Percentiles rank a stretch among this genome's conserved stretches.
Evolutionary conservation across 202 grass and related monocot species (phyloP).

Genomic region (Carex sylvatica): DNA sequence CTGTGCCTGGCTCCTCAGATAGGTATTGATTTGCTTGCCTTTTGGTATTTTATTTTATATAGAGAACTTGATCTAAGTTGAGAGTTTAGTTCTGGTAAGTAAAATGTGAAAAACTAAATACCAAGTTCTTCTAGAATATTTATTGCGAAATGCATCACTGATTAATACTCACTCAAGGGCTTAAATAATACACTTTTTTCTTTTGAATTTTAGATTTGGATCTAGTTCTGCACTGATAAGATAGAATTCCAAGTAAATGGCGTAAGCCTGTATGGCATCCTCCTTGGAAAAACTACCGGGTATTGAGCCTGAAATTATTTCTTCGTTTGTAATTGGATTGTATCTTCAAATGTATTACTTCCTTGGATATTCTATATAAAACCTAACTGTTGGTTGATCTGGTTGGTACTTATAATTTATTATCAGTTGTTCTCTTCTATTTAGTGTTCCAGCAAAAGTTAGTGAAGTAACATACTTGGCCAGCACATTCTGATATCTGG

Average conservation of each 20-base stretch:
- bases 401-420: neutral
- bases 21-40: slow-evolving; percentile 47
- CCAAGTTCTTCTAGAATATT: neutral
- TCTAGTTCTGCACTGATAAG: slow-evolving; percentile 85
- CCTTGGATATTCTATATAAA: neutral
- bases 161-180: neutral
- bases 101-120: neutral
- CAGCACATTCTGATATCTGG: neutral
- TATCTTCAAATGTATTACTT: neutral
- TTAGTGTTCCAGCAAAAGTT: neutral
- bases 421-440: neutral
- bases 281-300: slow-evolving; percentile 97
- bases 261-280: slow-evolving; percentile 85
- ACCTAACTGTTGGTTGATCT: neutral
- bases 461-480: neutral
- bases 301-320: slow-evolving; percentile 29
- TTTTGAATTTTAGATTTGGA: slow-evolving; percentile 42
- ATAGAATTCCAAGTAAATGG: slow-evolving; percentile 95
- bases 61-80: slow-evolving; percentile 73
- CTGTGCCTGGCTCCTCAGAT: slow-evolving; percentile 66
- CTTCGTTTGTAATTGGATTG: neutral
- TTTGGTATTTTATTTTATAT: slow-evolving; percentile 38
- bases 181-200: neutral
- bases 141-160: neutral
- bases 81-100: slow-evolving; percentile 56